These are phyloP conservation scores for Ustilago nuda DNA, from an alignment of 1,284 basidiomycete species.

Conservation along the genomic window DNA sequence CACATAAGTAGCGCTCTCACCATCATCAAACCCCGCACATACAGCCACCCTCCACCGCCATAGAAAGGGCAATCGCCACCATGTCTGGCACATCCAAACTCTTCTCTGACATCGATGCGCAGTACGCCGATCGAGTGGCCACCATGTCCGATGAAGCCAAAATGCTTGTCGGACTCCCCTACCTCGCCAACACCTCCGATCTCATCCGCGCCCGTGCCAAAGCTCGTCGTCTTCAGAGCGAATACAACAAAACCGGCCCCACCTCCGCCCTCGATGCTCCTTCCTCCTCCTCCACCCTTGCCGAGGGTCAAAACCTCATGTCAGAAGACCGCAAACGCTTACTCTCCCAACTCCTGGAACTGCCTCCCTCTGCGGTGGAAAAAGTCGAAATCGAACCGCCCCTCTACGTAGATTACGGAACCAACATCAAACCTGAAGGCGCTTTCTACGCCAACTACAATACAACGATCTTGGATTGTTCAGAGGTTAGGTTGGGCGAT, in stretches of 20 bases:
- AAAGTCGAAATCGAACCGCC: slow-evolving; percentile 46
- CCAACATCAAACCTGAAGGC: slow-evolving; percentile 62
- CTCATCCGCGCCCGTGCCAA: slow-evolving; percentile 39
- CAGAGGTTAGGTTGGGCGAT: slow-evolving; percentile 53
- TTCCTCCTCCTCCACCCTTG: slow-evolving; percentile 1
- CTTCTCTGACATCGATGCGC: slow-evolving; percentile 27
- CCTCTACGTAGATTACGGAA: slow-evolving; percentile 57
- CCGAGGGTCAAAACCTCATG: slow-evolving; percentile 36
- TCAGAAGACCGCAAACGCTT: slow-evolving; percentile 34
- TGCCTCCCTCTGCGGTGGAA: slow-evolving; percentile 6
- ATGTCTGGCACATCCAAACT: slow-evolving; percentile 52
- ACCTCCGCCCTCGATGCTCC: slow-evolving; percentile 32
- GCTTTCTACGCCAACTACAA: slow-evolving; percentile 61
- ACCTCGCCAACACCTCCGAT: slow-evolving; percentile 41
- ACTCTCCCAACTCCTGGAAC: slow-evolving; percentile 30
- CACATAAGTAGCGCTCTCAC: not conserved
- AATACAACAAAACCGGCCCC: slow-evolving; percentile 47
- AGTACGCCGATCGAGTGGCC: slow-evolving; percentile 19
- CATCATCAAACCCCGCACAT: not conserved
- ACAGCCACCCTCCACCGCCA: not conserved
- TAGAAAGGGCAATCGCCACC: not conserved
- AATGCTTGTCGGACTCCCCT: slow-evolving; percentile 49
- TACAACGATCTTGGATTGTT: slow-evolving; percentile 58
- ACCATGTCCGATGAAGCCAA: slow-evolving; percentile 40
- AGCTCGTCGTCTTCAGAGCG: slow-evolving; percentile 38